Conservation (phyloP, 345 rosid genomes). For the Erucastrum elatum region DNA sequence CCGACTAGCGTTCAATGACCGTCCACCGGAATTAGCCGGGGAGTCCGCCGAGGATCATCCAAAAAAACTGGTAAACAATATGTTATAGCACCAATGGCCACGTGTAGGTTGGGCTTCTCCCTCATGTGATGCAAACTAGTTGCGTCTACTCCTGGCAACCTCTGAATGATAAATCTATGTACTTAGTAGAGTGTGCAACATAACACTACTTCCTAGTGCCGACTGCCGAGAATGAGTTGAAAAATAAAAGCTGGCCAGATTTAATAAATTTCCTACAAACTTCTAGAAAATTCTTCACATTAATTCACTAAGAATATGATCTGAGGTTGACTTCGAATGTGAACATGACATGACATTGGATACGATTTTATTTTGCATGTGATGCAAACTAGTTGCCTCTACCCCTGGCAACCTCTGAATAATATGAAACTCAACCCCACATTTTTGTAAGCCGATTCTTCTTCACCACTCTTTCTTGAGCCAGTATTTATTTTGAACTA, state of each 20-base stretch:
- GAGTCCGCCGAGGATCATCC: no score
- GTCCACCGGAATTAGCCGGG: no score
- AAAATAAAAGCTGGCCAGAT: constrained; percentile 22
- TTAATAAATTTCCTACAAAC: neutral
- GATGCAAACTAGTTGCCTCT: constrained; percentile 36
- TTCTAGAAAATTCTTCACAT: no score
- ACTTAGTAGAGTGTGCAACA: neutral
- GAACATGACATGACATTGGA: constrained; percentile 17
- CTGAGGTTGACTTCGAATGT: constrained; percentile 21
- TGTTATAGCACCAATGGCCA: no score
- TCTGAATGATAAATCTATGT: neutral
- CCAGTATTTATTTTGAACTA: neutral
- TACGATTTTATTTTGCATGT: constrained; percentile 25
- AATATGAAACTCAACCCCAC: constrained; percentile 30
- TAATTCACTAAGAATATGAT: constrained; percentile 2
- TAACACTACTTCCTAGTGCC: neutral
- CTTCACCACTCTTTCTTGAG: constrained; percentile 20
- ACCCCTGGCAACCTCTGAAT: constrained; percentile 32
- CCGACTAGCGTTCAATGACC: no score
- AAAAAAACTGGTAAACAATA: no score
- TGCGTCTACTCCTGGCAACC: no score
- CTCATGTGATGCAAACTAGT: no score
- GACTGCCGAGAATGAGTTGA: neutral
- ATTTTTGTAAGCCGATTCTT: constrained; percentile 37
- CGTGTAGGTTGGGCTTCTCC: no score